Evolutionary conservation across 352 stramenopile genomes (phyloP), one percentile per base, ranked within the genome.

Genomic region (Phytophthora fragariae): DNA sequence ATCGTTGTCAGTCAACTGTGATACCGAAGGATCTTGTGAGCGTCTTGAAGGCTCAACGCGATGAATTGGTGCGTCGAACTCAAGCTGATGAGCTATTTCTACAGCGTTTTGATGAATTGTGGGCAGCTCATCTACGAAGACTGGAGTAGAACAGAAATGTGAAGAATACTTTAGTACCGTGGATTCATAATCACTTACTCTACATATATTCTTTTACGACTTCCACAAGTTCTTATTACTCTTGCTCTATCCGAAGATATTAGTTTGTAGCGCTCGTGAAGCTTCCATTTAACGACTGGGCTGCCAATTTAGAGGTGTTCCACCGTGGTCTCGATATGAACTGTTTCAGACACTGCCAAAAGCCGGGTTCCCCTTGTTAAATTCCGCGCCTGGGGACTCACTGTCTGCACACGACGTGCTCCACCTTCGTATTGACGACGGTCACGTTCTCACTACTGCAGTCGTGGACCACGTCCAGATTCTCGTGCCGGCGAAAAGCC

Each of bases 11-110:
- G 27, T 31, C 27, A 29, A n/a, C n/a, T 24, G 47, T 24, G 47
- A 54, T 54, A 54, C 47, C 47, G n/a, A 11, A 19, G 47, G 14
- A n/a, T 6, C 17, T 54, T 11, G 17, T 24, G 17, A 54, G 47
- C 47, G 47, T 54, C 47, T 54, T 54, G n/a, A 29, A 19, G 5
- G 47, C 47, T 54, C 14, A 24, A 54, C 47, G 47, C 47, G 47
- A 54, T n/a, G 47, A 54, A 54, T 31, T 31, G 27, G 27, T 31
- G 27, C 2, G 27, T 31, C 27, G 27, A 31, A 31, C 27, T 31
- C 27, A 31, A 31, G 27, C 27, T 31, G 27, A 31, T 31, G 27
- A 31, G 27, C 27, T 31, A 31, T 31, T 31, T 31, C 27, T 31
- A 31, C 27, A 31, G 27, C 27, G 27, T 31, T 31, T 31, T 31